Base-by-base conservation (phyloP, 2,329 filamentous ascomycete genomes). In the Mariannaea elegans region DNA sequence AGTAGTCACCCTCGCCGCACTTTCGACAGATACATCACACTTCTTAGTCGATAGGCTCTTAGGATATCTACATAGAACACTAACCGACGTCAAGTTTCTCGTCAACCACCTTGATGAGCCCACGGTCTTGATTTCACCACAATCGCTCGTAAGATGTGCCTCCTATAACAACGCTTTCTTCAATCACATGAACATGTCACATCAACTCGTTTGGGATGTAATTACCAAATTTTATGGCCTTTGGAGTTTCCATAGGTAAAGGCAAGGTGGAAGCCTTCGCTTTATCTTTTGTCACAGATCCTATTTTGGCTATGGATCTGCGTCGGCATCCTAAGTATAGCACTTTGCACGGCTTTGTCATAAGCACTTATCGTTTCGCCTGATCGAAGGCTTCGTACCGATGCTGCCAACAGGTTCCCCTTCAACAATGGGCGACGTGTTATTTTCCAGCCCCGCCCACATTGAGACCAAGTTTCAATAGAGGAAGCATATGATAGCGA, bases 361-460 rank as follows among this genome's bases (percentile, higher is more conserved):
- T 76, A 5, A 75, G 74, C 6, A 83, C 83, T 0, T 76, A 2
- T 78, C 80, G 0, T 76, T 83, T n/a, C 68, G 64, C 1, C 61
- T 81, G 0, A 75, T 81, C 0, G 64, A 79, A 29, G 77, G 75
- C 0, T 27, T 74, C 1, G 75, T 83, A 0, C 84, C 84, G 0
- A 69, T 86, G 0, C 72, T 86, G 0, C 81, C 82, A 2, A 78
- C 75, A 0, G 80, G 79, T 2, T 66, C 76, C 0, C 75, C 73
- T 0, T 81, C 80, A 1, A 80, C 81, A 0, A 82, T 84, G 76
- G 76, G 76, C 16, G 83, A 86, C 39, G 79, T 88, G 1, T 59
- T 86, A 4, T 80, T 80, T 21, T 85, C 85, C 0, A 81, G 80
- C 42, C 77, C 83, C 0, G 79, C 80, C 1, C 86, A 86, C 59